Evolutionary conservation across 768 basidiomycete species (phyloP), one percentile per base, ranked within the genome.

Genomic region (Xanthoconium purpureum): DNA sequence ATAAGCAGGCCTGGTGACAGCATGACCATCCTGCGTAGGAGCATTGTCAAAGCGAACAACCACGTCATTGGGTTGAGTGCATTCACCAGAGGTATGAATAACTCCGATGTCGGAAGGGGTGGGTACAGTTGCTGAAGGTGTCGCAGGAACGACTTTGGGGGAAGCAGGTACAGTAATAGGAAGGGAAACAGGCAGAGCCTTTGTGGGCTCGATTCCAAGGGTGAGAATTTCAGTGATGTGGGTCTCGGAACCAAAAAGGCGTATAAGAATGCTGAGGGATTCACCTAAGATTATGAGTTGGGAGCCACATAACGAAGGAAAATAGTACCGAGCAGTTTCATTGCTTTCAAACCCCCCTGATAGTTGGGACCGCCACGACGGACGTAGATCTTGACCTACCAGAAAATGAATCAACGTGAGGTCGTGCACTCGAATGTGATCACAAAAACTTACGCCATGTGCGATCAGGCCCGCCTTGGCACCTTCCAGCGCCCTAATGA

Each of bases 341-440:
- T 98, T 47, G 97, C 97, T 79, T 98, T 97, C 73, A 98, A 85
- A 69, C 88, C 88, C 70, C 98, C 96, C 79, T 99, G 97, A 81
- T 97, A 99, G 83, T 98, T 99, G 59, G 97, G 97, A 14, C 96
- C 96, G 73, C 95, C 96, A 71, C 96, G 93, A 67, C 96, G 91
- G 47, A 98, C 94, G 69, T 91, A 99, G 76, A 98, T 98, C 75
- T 86, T 88, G 75, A 98, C 95, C 54, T 84, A 76, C 28, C 18
- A 12, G 6, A 8, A 77, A 93, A 88, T 5, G 2, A n/a, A 14
- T 49, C 5, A 18, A 47, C 7, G 32, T 54, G 9, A 33, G 29
- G 5, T 47, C 13, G 15, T 35, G 15, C 8, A 12, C n/a, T 40
- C 17, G 20, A 1, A 42, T 18, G 11, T 11, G n/a, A 37, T 40